Percentiles rank a stretch among this genome's conserved stretches.
phyloP scores from a whole-genome alignment of 805 yeast genomes.

The Candida fluviatilis region DNA sequence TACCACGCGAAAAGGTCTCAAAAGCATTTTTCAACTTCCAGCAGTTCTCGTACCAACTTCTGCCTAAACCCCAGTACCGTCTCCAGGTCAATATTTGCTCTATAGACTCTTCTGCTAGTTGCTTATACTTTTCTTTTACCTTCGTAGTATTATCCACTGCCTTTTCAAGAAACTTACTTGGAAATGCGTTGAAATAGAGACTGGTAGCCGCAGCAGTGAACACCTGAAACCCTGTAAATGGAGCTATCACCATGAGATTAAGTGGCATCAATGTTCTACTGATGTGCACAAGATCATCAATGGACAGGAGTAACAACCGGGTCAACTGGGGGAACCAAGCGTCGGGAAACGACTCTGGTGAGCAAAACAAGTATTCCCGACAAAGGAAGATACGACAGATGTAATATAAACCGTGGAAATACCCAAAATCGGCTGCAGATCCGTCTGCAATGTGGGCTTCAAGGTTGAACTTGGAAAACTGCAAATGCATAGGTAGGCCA shows the following conservation, averaged over 20 bases:
- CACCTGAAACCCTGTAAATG: constrained; percentile 35
- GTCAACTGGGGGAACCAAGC: constrained; percentile 26
- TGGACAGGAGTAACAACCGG: constrained; percentile 13
- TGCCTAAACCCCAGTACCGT: constrained; percentile 25
- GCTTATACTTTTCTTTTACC: constrained; percentile 14
- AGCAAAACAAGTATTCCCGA: constrained; percentile 32
- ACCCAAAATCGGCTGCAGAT: constrained; percentile 30
- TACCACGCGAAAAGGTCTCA: constrained; percentile 11
- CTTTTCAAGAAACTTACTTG: constrained; percentile 14
- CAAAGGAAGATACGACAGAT: constrained; percentile 30
- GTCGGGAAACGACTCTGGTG: constrained; percentile 24
- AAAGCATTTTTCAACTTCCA: constrained; percentile 20
- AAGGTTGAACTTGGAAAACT: constrained; percentile 19
- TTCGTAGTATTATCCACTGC: constrained; percentile 6
- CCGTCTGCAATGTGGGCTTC: constrained; percentile 24
- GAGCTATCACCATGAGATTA: constrained; percentile 29
- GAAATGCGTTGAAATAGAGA: constrained; percentile 25
- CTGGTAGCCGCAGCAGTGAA: constrained; percentile 33
- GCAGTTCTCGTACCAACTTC: constrained; percentile 24
- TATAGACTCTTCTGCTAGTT: constrained; percentile 19
- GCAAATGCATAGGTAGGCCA: constrained; percentile 21
- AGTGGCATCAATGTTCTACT: constrained; percentile 16
- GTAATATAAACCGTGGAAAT: constrained; percentile 27
- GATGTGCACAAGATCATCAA: constrained; percentile 20
- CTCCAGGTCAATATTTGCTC: constrained; percentile 22